phyloP scores from a whole-genome alignment of 2,329 filamentous ascomycete genomes.

The Ascochyta lentis region DNA sequence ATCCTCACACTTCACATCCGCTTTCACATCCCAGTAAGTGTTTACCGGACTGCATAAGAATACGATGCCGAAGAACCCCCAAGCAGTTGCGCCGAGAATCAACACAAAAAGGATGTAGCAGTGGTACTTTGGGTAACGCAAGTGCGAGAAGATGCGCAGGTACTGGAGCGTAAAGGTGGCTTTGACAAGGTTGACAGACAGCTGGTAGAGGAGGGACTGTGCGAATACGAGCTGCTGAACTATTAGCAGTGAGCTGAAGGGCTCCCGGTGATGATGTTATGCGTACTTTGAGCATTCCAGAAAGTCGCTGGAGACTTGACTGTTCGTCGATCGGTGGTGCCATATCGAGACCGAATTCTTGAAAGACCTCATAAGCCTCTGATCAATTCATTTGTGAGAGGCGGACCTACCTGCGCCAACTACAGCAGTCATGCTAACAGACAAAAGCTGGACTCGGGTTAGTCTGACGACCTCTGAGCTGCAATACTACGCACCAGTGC shows the following conservation, averaged over 20 bases:
- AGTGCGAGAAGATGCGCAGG: slow-evolving; percentile 32
- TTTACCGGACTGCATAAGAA: slow-evolving; percentile 38
- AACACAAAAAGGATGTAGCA: slow-evolving; percentile 30
- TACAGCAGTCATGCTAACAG: slow-evolving; percentile 35
- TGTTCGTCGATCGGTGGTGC: background rate
- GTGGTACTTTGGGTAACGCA: slow-evolving; percentile 6
- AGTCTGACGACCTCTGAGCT: background rate
- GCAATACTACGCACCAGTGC: slow-evolving; percentile 30
- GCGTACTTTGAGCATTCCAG: slow-evolving; percentile 31
- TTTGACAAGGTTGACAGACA: slow-evolving; percentile 42
- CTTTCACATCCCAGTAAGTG: slow-evolving; percentile 34
- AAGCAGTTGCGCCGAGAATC: slow-evolving; percentile 26
- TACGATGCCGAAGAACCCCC: slow-evolving; percentile 38
- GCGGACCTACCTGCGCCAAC: slow-evolving; percentile 29
- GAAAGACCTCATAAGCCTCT: background rate
- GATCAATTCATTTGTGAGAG: background rate
- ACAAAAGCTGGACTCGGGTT: slow-evolving; percentile 28
- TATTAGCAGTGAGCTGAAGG: background rate
- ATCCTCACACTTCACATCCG: slow-evolving; percentile 32
- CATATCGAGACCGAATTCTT: slow-evolving; percentile 18
- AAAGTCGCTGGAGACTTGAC: slow-evolving; percentile 2
- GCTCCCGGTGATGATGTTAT: background rate
- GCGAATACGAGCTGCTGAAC: slow-evolving; percentile 38
- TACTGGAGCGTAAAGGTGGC: slow-evolving; percentile 44
- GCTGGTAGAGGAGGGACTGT: slow-evolving; percentile 41